phyloP scores from a whole-genome alignment of 208 protist genomes.

The Leishmania amazonensis region DNA sequence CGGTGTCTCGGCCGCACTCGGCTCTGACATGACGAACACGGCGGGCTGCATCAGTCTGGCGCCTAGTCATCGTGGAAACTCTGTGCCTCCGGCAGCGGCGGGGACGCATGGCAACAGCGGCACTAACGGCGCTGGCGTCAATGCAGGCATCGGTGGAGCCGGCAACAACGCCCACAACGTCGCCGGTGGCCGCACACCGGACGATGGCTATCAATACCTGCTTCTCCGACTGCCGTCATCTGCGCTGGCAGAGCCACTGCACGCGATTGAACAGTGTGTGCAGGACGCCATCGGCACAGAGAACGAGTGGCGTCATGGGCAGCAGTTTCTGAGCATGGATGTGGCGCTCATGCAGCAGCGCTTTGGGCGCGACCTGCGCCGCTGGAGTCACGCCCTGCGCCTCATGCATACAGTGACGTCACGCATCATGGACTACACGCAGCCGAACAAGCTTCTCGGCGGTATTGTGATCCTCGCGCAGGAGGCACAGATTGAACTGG shows the following conservation, averaged over 20 bases:
- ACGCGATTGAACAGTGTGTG: conserved; percentile 81
- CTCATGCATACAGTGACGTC: conserved; percentile 70
- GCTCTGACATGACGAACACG: conserved; percentile 13
- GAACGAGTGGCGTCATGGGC: conserved; percentile 78
- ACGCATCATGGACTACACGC: conserved; percentile 86
- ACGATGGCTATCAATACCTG: conserved; percentile 57
- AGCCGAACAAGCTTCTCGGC: conserved; percentile 84
- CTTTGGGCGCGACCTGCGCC: conserved; percentile 72
- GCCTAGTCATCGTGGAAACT: conserved; percentile 3
- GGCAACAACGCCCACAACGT: background rate
- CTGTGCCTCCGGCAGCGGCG: conserved; percentile 1
- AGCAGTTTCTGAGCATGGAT: conserved; percentile 87
- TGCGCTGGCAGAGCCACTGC: conserved; percentile 62
- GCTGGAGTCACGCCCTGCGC: conserved; percentile 67
- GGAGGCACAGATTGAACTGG: conserved; percentile 85
- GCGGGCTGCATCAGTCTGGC: conserved; percentile 10
- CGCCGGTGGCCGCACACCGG: background rate
- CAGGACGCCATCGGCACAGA: conserved; percentile 76
- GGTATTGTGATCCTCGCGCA: conserved; percentile 85
- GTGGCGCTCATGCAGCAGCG: conserved; percentile 81
- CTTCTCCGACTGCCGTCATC: conserved; percentile 52
- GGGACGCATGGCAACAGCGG: background rate
- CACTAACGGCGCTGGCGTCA: background rate
- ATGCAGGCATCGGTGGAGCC: conserved; percentile 1
- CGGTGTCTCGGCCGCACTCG: conserved; percentile 6